Conservation (phyloP, 371 early-diverging fungal genomes). For the Sporodiniella umbellata region DNA sequence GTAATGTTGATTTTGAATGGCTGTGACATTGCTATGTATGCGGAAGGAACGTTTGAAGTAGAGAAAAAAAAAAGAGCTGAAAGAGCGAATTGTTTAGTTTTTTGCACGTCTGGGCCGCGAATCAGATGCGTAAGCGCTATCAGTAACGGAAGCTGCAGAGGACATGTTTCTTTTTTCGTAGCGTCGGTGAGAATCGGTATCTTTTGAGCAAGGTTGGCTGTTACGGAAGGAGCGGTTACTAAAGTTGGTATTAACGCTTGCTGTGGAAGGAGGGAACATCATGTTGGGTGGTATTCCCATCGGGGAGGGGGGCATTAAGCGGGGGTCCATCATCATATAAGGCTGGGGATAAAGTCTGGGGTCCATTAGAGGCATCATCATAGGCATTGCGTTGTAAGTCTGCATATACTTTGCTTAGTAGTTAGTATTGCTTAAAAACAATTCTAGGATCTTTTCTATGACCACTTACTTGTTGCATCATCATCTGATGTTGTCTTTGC, state of each 20-base stretch:
- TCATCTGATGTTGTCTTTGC: conserved; percentile 33
- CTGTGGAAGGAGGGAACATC: neutral
- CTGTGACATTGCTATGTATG: too few species aligned
- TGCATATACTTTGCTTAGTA: conserved; percentile 18
- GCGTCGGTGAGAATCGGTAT: neutral
- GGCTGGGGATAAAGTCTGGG: conserved; percentile 33
- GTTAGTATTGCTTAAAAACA: too few species aligned
- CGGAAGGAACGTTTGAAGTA: too few species aligned
- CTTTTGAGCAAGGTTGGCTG: neutral
- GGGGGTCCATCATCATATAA: conserved; percentile 31
- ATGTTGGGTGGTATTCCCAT: conserved; percentile 6
- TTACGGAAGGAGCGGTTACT: neutral
- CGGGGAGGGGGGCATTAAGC: conserved; percentile 12
- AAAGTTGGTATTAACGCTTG: neutral
- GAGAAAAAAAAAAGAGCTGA: too few species aligned
- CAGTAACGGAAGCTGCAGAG: neutral
- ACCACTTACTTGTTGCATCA: conserved; percentile 33
- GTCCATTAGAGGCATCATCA: conserved; percentile 35
- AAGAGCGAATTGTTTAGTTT: neutral
- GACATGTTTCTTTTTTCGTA: conserved; percentile 2
- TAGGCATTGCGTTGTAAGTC: conserved; percentile 15
- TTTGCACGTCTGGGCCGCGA: neutral
- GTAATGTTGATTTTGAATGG: too few species aligned
- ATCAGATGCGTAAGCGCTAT: neutral
- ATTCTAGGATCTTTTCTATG: too few species aligned